phyloP scores from a whole-genome alignment of 495 filamentous ascomycete genomes.

The Xylaria intraflava region DNA sequence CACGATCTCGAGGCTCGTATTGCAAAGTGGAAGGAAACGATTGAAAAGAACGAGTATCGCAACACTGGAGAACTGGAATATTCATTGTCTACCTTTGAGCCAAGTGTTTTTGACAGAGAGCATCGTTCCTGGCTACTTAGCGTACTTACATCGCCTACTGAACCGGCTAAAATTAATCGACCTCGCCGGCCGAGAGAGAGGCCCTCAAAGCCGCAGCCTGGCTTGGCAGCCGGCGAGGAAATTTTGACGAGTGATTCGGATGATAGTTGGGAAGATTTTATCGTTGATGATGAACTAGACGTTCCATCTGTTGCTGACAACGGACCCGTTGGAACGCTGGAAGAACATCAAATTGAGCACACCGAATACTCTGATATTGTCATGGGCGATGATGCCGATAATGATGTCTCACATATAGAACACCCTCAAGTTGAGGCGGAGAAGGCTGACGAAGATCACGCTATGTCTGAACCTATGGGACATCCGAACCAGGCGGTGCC shows the following conservation, averaged over 20 bases:
- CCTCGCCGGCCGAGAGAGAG: constrained; percentile 22
- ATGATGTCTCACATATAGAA: not conserved
- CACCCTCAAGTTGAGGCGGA: not conserved
- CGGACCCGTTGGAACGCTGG: not conserved
- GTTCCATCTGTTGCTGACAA: not conserved
- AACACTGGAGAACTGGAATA: constrained; percentile 38
- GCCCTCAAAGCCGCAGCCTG: constrained; percentile 13
- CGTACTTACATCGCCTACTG: constrained; percentile 41
- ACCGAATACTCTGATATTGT: not conserved
- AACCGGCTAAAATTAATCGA: constrained; percentile 42
- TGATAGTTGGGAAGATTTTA: constrained; percentile 39
- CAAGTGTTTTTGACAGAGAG: constrained; percentile 53
- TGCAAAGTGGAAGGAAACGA: constrained; percentile 39
- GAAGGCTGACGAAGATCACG: not conserved
- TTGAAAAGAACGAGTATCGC: constrained; percentile 46
- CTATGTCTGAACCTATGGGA: not conserved
- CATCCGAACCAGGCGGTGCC: not conserved
- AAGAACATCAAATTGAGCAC: not conserved
- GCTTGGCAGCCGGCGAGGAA: constrained; percentile 36
- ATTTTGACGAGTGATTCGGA: constrained; percentile 40
- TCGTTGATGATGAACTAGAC: constrained; percentile 25
- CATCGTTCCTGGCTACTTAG: constrained; percentile 48
- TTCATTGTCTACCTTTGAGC: constrained; percentile 53
- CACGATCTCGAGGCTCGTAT: constrained; percentile 43
- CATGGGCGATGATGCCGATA: not conserved